phyloP scores from a whole-genome alignment of 2,329 filamentous ascomycete species.

The Colletotrichum neosansevieriae region DNA sequence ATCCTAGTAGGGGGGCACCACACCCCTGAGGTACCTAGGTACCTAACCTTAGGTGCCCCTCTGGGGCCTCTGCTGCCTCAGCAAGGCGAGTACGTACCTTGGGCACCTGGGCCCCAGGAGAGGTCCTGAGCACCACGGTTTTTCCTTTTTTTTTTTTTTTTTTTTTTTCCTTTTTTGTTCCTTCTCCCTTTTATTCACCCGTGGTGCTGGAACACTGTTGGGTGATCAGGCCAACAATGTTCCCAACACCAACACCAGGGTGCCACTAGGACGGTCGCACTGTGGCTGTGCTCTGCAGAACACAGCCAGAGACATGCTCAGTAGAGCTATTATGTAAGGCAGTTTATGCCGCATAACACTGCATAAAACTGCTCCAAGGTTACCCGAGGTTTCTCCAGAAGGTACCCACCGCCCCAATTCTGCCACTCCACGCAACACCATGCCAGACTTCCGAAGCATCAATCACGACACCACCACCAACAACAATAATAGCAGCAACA shows the following conservation, averaged over 20 bases:
- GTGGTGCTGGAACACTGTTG: neutral
- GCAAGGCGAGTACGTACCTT: neutral
- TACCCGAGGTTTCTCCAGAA: neutral
- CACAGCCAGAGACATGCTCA: neutral
- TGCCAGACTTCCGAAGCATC: neutral
- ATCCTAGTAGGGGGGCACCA: neutral
- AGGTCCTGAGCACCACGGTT: neutral
- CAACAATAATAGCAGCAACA: neutral
- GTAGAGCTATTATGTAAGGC: neutral
- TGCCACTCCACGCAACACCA: neutral
- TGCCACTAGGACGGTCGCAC: neutral
- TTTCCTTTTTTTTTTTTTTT: neutral
- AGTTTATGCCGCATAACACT: neutral
- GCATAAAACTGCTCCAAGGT: neutral
- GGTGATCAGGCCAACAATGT: neutral
- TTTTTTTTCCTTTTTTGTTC: no score
- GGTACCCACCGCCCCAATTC: neutral
- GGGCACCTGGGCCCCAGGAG: neutral
- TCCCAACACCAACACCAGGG: neutral
- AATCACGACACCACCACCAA: neutral
- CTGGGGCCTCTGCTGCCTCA: neutral
- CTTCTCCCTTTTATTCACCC: neutral
- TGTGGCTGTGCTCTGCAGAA: neutral
- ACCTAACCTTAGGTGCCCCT: neutral
- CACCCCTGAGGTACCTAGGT: neutral